Base-by-base conservation (phyloP, 2,329 filamentous ascomycete species). In the Xylaria sp. region DNA sequence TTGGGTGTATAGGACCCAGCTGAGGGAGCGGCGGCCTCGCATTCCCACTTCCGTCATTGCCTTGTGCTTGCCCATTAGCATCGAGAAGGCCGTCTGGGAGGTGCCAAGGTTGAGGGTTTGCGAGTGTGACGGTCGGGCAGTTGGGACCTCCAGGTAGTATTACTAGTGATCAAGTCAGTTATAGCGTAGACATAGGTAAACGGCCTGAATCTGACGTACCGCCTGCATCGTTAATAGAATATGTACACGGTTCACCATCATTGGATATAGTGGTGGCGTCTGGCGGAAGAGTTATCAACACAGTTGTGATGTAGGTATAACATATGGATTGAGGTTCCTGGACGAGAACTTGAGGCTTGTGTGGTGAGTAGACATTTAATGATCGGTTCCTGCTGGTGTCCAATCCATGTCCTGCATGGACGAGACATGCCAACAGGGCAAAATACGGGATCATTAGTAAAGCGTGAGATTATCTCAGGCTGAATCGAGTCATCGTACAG, bases 261-360 rank as follows among this genome's bases (percentile, higher is more conserved):
- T 60, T 36, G 54, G 26, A 26, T 6, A 13, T 46, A 10, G 53
- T 28, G 15, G 54, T 13, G 6, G 38, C 17, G 20, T 53, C 26
- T 26, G 54, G 26, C n/a, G 67, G 63, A 13, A 69, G 42, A 13
- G 67, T 69, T 40, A 69, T 56, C 54, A 69, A 63, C 6, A 73
- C 61, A 9, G 71, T 74, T n/a, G 69, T 74, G 51, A 71, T 69
- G 38, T 73, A 73, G 1, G 70, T 72, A 42, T 69, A 69, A 46
- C 71, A 73, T 59, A 65, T 60, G 6, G 72, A 66, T n/a, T 61
- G 58, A 13, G 63, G 64, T 31, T 57, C 33, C 26, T 44, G 46
- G 5, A 7, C 49, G 23, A 54, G 11, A 13, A 48, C 48, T 26
- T 40, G 23, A 31, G 46, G 13, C 44, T 58, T 36, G 26, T 70